A percentile compares a stretch with the other conserved stretches of the same genome.
Evolutionary conservation across 2,329 filamentous ascomycete species (phyloP).

Genomic region (Hymenoscyphus fraxineus): DNA sequence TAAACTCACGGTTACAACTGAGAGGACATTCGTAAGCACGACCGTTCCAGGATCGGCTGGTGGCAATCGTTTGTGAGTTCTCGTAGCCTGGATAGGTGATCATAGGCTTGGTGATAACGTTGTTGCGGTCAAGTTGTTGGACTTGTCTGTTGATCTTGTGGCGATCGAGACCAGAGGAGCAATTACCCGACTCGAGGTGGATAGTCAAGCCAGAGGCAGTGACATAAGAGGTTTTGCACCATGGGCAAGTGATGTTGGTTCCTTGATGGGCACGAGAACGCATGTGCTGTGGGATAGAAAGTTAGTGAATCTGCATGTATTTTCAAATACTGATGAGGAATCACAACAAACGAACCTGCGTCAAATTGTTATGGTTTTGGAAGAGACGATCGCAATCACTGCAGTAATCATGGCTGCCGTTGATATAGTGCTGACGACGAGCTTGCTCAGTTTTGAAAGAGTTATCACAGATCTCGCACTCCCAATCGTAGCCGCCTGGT

Average conservation of each 20-base stretch:
- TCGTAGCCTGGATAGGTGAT: slow-evolving; percentile 42
- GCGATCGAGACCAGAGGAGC: slow-evolving; percentile 43
- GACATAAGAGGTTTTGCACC: slow-evolving; percentile 45
- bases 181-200: slow-evolving; percentile 50
- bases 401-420: slow-evolving; percentile 23
- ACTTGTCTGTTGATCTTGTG: slow-evolving; percentile 46
- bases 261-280: slow-evolving; percentile 50
- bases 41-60: slow-evolving; percentile 43
- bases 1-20: slow-evolving; percentile 45
- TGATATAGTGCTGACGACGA: slow-evolving; percentile 24
- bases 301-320: not conserved
- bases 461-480: slow-evolving; percentile 22
- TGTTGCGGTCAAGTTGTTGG: slow-evolving; percentile 43
- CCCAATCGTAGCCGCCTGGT: slow-evolving; percentile 13
- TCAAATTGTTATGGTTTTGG: slow-evolving; percentile 23
- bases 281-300: slow-evolving; percentile 44
- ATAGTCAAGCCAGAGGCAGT: slow-evolving; percentile 59
- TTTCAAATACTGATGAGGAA: not conserved
- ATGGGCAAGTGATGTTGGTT: slow-evolving; percentile 47
- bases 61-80: slow-evolving; percentile 38
- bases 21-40: slow-evolving; percentile 49
- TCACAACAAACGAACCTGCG: slow-evolving; percentile 18
- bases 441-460: slow-evolving; percentile 15
- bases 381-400: slow-evolving; percentile 24
- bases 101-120: slow-evolving; percentile 49